phyloP scores from a whole-genome alignment of 805 yeast species.

The Metschnikowia lachancei region DNA sequence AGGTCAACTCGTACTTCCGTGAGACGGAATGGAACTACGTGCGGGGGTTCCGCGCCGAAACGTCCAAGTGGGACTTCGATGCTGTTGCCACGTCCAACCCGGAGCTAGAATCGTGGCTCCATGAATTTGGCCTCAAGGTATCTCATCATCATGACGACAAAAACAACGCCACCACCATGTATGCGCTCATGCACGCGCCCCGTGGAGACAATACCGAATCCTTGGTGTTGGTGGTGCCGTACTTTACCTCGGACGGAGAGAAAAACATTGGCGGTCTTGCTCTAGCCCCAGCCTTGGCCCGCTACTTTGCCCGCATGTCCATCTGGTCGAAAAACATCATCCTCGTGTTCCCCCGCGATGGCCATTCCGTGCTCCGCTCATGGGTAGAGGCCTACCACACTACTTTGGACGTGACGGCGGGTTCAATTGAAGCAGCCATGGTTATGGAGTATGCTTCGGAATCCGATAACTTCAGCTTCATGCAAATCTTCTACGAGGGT shows the following conservation, averaged over 20 bases:
- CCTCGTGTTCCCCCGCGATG: slow-evolving; percentile 75
- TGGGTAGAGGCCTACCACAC: slow-evolving; percentile 97
- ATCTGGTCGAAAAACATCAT: slow-evolving; percentile 95
- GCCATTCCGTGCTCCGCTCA: slow-evolving; percentile 61
- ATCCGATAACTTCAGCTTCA: slow-evolving; percentile 65
- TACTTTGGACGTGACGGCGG: slow-evolving; percentile 81
- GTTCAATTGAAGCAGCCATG: slow-evolving; percentile 87
- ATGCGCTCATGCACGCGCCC: slow-evolving; percentile 87
- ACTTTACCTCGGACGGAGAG: slow-evolving; percentile 64
- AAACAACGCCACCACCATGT: slow-evolving; percentile 39
- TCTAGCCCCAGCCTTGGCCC: slow-evolving; percentile 65
- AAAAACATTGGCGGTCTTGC: slow-evolving; percentile 81
- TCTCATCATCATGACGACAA: slow-evolving; percentile 34
- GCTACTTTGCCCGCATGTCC: slow-evolving; percentile 81
- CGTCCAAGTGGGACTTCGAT: slow-evolving; percentile 36
- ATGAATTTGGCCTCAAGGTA: slow-evolving; percentile 70
- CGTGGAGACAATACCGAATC: slow-evolving; percentile 96
- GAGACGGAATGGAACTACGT: slow-evolving; percentile 93
- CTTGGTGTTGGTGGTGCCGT: slow-evolving; percentile 86
- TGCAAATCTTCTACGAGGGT: slow-evolving; percentile 81
- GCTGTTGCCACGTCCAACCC: slow-evolving; percentile 40
- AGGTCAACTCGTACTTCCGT: slow-evolving; percentile 85
- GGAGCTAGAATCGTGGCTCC: slow-evolving; percentile 56
- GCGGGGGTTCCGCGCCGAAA: slow-evolving; percentile 74
- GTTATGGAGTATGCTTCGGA: slow-evolving; percentile 73